Percentiles rank a stretch among this genome's conserved stretches.
Conservation (phyloP, 805 yeast genomes). For the Ogataea minuta region DNA sequence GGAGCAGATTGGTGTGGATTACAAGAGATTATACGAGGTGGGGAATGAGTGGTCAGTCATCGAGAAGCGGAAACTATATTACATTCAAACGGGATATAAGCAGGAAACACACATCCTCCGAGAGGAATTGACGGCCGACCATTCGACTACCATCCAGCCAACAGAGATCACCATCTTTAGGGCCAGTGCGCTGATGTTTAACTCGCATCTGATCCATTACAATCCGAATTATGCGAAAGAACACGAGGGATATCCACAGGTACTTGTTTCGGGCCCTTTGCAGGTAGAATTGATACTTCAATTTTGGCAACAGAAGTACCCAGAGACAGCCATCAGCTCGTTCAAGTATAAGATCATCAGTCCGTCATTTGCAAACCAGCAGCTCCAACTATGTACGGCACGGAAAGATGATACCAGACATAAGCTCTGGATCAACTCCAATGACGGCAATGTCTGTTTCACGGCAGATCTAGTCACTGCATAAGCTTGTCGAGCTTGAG, state of each 20-base stretch:
- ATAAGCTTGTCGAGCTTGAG: slow-evolving; percentile 10
- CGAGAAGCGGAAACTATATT: slow-evolving; percentile 63
- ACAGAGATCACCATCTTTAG: slow-evolving; percentile 49
- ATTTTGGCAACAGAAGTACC: slow-evolving; percentile 34
- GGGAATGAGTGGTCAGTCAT: slow-evolving; percentile 28
- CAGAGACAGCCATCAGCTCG: slow-evolving; percentile 19
- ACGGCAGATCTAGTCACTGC: slow-evolving; percentile 15
- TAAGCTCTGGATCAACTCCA: slow-evolving; percentile 30
- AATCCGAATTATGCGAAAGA: slow-evolving; percentile 51
- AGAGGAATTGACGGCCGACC: slow-evolving; percentile 19
- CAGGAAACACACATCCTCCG: slow-evolving; percentile 1
- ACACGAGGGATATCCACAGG: slow-evolving; percentile 57
- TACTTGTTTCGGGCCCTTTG: slow-evolving; percentile 82
- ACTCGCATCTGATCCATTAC: slow-evolving; percentile 82
- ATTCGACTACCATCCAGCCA: slow-evolving; percentile 34
- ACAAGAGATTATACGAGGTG: slow-evolving; percentile 47
- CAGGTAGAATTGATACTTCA: slow-evolving; percentile 58
- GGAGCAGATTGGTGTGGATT: slow-evolving; percentile 47
- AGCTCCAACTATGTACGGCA: slow-evolving; percentile 28
- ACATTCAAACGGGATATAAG: slow-evolving; percentile 44
- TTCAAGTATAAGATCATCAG: slow-evolving; percentile 49
- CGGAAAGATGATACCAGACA: slow-evolving; percentile 8
- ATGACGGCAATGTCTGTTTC: slow-evolving; percentile 15
- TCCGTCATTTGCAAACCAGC: slow-evolving; percentile 48
- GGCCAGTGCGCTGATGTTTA: slow-evolving; percentile 74